Percentiles rank a stretch among this genome's conserved stretches.
phyloP scores from a whole-genome alignment of 2,329 filamentous ascomycete genomes.

The Didymella pinodella region DNA sequence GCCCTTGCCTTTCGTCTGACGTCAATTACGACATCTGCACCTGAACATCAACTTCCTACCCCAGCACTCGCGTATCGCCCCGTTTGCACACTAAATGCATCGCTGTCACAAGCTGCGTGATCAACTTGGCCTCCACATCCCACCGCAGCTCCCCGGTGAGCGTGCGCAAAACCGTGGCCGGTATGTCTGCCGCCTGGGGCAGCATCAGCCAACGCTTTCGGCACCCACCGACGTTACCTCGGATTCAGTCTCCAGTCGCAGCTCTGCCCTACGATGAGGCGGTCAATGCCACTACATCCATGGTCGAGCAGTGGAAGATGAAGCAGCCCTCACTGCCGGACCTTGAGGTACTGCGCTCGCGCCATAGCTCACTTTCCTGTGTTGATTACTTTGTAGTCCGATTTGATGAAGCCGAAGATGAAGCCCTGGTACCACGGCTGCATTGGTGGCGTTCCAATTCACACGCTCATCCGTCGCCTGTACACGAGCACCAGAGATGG shows the following conservation, averaged over 20 bases:
- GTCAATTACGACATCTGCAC: background rate
- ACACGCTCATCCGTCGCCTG: conserved; percentile 1
- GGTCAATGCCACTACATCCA: conserved; percentile 3
- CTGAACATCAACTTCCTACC: background rate
- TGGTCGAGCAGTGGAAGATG: conserved; percentile 16
- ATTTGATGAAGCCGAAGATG: background rate
- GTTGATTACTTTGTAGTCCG: background rate
- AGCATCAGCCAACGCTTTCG: background rate
- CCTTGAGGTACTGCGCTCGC: background rate
- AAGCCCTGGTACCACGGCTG: conserved; percentile 13
- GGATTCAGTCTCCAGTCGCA: conserved; percentile 5
- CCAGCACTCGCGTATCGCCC: background rate
- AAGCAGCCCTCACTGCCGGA: background rate
- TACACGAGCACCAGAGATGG: conserved; percentile 9
- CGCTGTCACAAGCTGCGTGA: background rate
- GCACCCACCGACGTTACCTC: background rate
- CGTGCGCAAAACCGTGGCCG: background rate
- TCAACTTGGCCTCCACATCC: background rate
- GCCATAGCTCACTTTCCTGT: background rate
- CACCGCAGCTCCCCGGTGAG: background rate
- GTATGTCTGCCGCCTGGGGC: background rate
- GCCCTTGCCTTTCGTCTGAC: background rate
- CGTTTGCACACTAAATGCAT: background rate
- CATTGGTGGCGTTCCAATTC: conserved; percentile 13
- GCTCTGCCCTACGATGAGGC: conserved; percentile 5